Evolutionary conservation across 2,329 filamentous ascomycete genomes (phyloP), one percentile per base, ranked within the genome.

Genomic region (Neurospora crassa): DNA sequence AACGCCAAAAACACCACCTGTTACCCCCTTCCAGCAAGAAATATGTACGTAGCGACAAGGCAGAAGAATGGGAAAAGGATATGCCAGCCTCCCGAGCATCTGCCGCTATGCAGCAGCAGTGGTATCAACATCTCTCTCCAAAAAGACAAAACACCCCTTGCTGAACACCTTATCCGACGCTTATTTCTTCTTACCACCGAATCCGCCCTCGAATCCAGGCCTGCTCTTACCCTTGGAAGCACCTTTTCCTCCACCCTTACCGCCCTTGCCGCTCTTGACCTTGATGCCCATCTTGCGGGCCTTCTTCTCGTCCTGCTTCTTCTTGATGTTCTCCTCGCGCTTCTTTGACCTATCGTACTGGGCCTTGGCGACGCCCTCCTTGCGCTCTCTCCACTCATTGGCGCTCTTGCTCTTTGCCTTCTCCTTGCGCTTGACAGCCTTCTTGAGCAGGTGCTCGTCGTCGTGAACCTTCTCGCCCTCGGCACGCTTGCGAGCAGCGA

Each of bases 371-470:
- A 98, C 89, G 40, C 90, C 90, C 40, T 91, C 88, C 47, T 88
- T 83, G 68, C 92, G 86, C 71, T 93, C 91, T 67, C 83, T 87
- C 92, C 96, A 98, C 78, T 96, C 93, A 79, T 91, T 91, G 80
- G 93, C 93, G 79, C 92, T 96, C 88, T 96, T 97, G 82, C 90
- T 91, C 88, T 97, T 98, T 69, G 88, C 84, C 75, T 90, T 89
- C 78, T 97, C 93, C 84, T 97, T 96, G 75, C 95, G 90, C 87
- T 97, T 97, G 75, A 98, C 85, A 0, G 94, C 92, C 85, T 97
- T 97, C 86, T 97, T 97, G 40, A 99, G 86, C 71, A 97, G 83
- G 67, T 88, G 89, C 74, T 93, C 93, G 79, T 97, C 93, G 78
- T 98, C 94, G 72, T 89, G 90, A 42, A 97, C 91, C 79, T 93